Base-by-base conservation (phyloP, 2,329 filamentous ascomycete species). In the Xylaria sp. region DNA sequence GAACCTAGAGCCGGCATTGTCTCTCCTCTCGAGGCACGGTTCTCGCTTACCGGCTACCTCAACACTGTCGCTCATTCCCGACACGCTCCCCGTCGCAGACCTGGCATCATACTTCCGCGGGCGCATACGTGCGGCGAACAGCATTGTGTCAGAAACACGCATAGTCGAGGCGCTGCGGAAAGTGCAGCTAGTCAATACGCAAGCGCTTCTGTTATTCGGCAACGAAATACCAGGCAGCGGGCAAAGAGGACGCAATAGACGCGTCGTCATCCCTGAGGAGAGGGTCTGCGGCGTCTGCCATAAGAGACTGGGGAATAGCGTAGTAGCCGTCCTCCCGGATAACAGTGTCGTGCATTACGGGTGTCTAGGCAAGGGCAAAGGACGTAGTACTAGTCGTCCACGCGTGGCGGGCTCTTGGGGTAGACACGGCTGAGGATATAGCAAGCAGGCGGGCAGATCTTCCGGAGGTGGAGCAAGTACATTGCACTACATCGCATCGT, bases 71-170 rank as follows among this genome's bases (percentile, higher is more conserved):
- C 85, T 99, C 25, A 94, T 99, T 50, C 96, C 96, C 0, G 87
- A 93, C 66, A 84, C 87, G 3, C 87, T 98, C 7, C 90, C 93
- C 0, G 88, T 98, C 7, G 83, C 86, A 42, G 88, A 96, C 64
- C 87, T 99, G 0, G 92, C 94, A 74, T 91, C 91, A 15, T 99
- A 99, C 80, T 98, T 99, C 84, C 89, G 90, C 42, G 94, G 94
- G 11, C 90, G 95, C 25, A 97, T 98, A 74, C 90, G 96, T 22
- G 89, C 90, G 11, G 93, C 93, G 59, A 97, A 94, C 73, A 92
- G 90, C 27, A 85, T 92, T 0, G 86, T 96, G 66, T 95, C 94
- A 73, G 90, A 96, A 78, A 89, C 90, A 36, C 88, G 92, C 31
- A 89, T 99, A 31, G 87, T 94, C 2, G 88, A 91, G 2, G 89